Evolutionary conservation across 768 basidiomycete genomes (phyloP).

Genomic region (Mycena latifolia): DNA sequence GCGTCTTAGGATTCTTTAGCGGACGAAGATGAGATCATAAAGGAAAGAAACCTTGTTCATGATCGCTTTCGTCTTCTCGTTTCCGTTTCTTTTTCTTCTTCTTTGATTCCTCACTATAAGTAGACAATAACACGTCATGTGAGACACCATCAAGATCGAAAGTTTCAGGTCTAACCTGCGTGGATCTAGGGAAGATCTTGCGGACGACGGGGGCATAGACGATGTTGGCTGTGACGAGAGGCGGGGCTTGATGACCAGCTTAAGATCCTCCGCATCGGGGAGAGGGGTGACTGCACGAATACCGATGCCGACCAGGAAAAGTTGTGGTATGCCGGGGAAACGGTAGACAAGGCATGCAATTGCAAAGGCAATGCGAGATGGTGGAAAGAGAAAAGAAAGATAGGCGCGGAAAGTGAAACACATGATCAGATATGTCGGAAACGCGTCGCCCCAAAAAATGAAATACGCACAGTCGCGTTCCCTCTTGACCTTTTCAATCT

Average conservation of each 20-base stretch:
- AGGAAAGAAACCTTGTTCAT: slow-evolving; percentile 54
- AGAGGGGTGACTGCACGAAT: slow-evolving; percentile 57
- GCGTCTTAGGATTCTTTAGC: slow-evolving; percentile 52
- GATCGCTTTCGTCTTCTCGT: slow-evolving; percentile 78
- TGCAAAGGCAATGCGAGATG: slow-evolving; percentile 16
- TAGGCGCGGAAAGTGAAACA: slow-evolving; percentile 29
- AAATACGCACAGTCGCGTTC: slow-evolving; percentile 74
- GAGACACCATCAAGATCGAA: background rate
- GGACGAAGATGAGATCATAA: slow-evolving; percentile 20
- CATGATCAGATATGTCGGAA: slow-evolving; percentile 31
- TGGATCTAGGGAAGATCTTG: slow-evolving; percentile 71
- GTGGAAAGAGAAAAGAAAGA: slow-evolving; percentile 2
- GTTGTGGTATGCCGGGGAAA: background rate
- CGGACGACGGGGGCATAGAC: slow-evolving; percentile 60
- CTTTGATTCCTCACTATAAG: slow-evolving; percentile 65
- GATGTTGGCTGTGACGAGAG: slow-evolving; percentile 58
- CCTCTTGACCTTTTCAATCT: slow-evolving; percentile 77
- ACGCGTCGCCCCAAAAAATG: slow-evolving; percentile 25
- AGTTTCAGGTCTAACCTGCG: slow-evolving; percentile 65
- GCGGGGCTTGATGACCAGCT: slow-evolving; percentile 60
- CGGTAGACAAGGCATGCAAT: slow-evolving; percentile 24
- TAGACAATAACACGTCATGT: slow-evolving; percentile 24
- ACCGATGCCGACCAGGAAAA: slow-evolving; percentile 4
- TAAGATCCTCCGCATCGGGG: slow-evolving; percentile 62
- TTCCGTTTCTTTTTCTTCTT: slow-evolving; percentile 92